Evolutionary conservation across 306 rosid species (phyloP).

Genomic region (Rosa chinensis): DNA sequence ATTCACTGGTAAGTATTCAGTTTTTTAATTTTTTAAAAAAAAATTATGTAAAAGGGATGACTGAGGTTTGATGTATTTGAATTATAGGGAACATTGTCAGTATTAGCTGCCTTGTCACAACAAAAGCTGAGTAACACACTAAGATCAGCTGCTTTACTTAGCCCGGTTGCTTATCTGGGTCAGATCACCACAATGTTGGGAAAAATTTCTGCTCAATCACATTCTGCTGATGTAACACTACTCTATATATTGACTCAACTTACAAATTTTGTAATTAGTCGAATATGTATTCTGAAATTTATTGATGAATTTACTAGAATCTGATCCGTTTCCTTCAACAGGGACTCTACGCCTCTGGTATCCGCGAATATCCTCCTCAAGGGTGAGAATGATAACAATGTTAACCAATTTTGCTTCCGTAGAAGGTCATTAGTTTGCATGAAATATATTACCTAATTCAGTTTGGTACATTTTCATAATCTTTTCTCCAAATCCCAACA

Average conservation of each 20-base stretch:
- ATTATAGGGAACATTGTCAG: constrained; percentile 60
- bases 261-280: constrained; percentile 4
- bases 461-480: background rate
- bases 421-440: background rate
- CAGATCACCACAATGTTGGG: constrained; percentile 44
- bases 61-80: background rate
- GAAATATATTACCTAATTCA: background rate
- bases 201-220: constrained; percentile 47
- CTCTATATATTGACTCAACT: background rate
- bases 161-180: constrained; percentile 58
- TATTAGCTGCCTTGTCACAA: constrained; percentile 55
- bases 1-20: constrained; percentile 53
- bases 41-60: background rate
- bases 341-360: constrained; percentile 44
- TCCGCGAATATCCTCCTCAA: constrained; percentile 44
- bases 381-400: constrained; percentile 37
- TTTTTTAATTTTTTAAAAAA: background rate
- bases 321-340: constrained; percentile 23
- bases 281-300: constrained; percentile 11
- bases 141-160: constrained; percentile 65
- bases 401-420: background rate
- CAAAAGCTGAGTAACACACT: constrained; percentile 37
- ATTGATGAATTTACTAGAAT: background rate
- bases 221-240: constrained; percentile 45
- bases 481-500: background rate